Evolutionary conservation across 2,329 filamentous ascomycete species (phyloP).

Genomic region (Parasarocladium wereldwijsianum): DNA sequence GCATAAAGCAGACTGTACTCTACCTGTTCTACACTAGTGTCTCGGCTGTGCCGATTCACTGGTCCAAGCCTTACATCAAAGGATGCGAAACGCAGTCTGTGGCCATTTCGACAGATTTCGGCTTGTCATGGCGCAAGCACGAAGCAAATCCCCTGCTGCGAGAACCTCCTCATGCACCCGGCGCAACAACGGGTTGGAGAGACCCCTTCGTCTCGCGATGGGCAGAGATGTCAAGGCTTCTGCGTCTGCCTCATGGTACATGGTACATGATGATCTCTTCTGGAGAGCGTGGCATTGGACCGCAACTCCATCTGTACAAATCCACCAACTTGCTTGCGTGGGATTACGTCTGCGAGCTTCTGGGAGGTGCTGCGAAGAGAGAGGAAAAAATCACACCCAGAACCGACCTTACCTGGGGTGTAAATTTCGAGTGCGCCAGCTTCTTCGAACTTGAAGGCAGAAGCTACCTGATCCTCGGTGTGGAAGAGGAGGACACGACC

Average conservation of each 20-base stretch:
- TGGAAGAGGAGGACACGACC: slow-evolving; percentile 8
- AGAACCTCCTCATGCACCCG: slow-evolving; percentile 8
- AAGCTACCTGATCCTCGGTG: slow-evolving; percentile 8
- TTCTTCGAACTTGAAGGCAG: slow-evolving; percentile 6
- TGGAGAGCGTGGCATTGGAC: slow-evolving; percentile 9
- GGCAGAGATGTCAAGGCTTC: slow-evolving; percentile 8
- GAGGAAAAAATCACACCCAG: slow-evolving; percentile 3
- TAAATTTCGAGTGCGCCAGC: slow-evolving; percentile 9
- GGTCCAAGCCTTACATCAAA: slow-evolving; percentile 26
- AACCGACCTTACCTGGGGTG: slow-evolving; percentile 5
- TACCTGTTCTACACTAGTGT: slow-evolving; percentile 28
- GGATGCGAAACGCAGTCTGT: slow-evolving; percentile 28
- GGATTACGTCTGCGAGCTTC: slow-evolving; percentile 8
- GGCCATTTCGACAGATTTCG: slow-evolving; percentile 22
- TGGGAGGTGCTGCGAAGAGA: slow-evolving; percentile 6
- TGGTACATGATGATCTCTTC: slow-evolving; percentile 27
- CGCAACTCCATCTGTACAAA: slow-evolving; percentile 10
- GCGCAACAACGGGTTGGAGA: slow-evolving; percentile 12
- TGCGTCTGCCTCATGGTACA: slow-evolving; percentile 7
- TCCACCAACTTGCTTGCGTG: slow-evolving; percentile 9
- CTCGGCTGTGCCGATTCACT: slow-evolving; percentile 27
- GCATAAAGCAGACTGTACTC: slow-evolving; percentile 13
- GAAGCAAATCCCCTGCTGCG: slow-evolving; percentile 9
- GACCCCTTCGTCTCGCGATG: slow-evolving; percentile 12
- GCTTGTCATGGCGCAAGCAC: slow-evolving; percentile 9